A percentile compares a stretch with the other conserved stretches of the same genome.
Conservation (phyloP, 1,139 yeast species). For the Suhomyces wounanorum region DNA sequence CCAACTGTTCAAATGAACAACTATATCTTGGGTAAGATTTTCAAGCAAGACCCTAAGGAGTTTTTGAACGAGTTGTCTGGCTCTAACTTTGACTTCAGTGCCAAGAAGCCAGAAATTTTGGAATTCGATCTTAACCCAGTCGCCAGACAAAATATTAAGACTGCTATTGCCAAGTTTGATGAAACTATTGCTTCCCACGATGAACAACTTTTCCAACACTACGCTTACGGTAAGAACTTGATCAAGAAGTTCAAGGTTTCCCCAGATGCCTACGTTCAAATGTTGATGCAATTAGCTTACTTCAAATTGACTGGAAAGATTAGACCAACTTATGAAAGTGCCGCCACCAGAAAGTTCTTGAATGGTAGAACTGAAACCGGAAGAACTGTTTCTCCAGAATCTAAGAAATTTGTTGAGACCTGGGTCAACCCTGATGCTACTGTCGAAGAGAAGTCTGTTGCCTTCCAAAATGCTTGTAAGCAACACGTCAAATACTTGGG, state of each 20-base stretch:
- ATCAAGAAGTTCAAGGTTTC: slow-evolving; percentile 70
- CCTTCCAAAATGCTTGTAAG: slow-evolving; percentile 72
- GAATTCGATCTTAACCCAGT: slow-evolving; percentile 54
- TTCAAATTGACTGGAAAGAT: slow-evolving; percentile 79
- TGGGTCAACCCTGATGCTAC: slow-evolving; percentile 66
- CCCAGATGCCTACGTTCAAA: slow-evolving; percentile 78
- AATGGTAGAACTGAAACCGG: slow-evolving; percentile 97
- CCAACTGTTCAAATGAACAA: slow-evolving; percentile 91
- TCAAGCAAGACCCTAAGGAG: slow-evolving; percentile 43
- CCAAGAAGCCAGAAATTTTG: slow-evolving; percentile 26
- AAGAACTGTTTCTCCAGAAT: slow-evolving; percentile 79
- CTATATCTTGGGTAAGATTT: slow-evolving; percentile 60
- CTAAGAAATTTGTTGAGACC: slow-evolving; percentile 70
- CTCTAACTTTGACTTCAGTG: slow-evolving; percentile 16
- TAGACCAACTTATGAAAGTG: slow-evolving; percentile 94
- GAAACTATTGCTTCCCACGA: slow-evolving; percentile 56
- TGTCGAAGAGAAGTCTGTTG: slow-evolving; percentile 59
- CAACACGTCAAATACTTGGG: slow-evolving; percentile 76
- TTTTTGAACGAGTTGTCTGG: slow-evolving; percentile 30
- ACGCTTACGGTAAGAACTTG: slow-evolving; percentile 69
- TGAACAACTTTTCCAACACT: slow-evolving; percentile 67
- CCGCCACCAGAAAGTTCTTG: slow-evolving; percentile 86
- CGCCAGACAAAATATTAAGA: slow-evolving; percentile 52
- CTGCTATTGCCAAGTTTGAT: slow-evolving; percentile 59
- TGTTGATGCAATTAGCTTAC: slow-evolving; percentile 74